Percentiles rank a stretch among this genome's conserved stretches.
Evolutionary conservation across 192 early-diverging fungal genomes (phyloP).

Genomic region (Mortierella alpina): DNA sequence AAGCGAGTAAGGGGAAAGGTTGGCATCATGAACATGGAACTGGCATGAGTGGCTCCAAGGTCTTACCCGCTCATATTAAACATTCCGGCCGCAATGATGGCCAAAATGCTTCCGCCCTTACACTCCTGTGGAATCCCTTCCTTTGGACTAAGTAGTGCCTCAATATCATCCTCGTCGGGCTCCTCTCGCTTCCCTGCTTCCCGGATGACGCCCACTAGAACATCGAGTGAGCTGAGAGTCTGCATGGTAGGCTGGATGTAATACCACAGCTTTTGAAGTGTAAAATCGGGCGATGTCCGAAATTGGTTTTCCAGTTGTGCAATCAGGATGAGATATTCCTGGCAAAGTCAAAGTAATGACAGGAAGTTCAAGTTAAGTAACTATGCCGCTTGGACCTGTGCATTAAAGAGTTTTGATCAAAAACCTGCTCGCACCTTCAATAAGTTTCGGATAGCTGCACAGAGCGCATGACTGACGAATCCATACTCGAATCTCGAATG

Average conservation of each 20-base stretch:
- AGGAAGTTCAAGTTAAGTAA: background rate
- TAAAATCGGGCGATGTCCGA: conserved; percentile 76
- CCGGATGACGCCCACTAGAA: conserved; percentile 56
- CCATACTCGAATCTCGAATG: conserved; percentile 86
- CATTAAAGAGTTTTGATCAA: background rate
- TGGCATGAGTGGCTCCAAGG: background rate
- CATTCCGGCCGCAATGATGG: conserved; percentile 78
- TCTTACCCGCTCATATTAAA: conserved; percentile 73
- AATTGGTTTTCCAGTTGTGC: conserved; percentile 92
- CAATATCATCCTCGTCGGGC: conserved; percentile 56
- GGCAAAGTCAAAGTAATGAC: background rate
- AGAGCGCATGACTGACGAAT: conserved; percentile 89
- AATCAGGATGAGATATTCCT: conserved; percentile 87
- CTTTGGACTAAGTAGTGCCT: conserved; percentile 53
- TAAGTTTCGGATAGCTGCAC: conserved; percentile 80
- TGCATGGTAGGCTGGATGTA: conserved; percentile 84
- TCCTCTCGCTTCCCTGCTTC: conserved; percentile 37
- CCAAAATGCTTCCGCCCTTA: conserved; percentile 84
- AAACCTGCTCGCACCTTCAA: conserved; percentile 66
- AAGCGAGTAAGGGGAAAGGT: background rate
- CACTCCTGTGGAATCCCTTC: conserved; percentile 62
- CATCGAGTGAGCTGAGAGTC: conserved; percentile 60
- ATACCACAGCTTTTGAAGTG: conserved; percentile 93
- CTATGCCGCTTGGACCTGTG: background rate
- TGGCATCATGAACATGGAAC: background rate